Conservation (phyloP, 208 protist species). For the Leishmania mexicana region DNA sequence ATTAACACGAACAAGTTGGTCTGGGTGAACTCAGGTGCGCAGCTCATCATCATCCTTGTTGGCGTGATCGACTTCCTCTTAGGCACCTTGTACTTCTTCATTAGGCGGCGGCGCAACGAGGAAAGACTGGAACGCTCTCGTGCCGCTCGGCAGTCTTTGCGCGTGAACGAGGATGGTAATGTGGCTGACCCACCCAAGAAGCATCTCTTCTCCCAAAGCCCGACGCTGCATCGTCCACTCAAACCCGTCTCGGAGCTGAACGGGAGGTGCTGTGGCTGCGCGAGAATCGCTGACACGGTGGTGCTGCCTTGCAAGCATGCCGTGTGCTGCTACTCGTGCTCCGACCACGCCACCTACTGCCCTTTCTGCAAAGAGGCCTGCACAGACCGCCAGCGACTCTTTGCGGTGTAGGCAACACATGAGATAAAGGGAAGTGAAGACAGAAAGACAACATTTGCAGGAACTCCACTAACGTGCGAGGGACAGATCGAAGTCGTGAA, state of each 20-base stretch:
- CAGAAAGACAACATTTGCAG: not conserved
- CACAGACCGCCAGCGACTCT: slow-evolving; percentile 36
- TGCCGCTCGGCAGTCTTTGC: slow-evolving; percentile 16
- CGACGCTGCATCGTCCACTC: slow-evolving; percentile 15
- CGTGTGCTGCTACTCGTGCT: slow-evolving; percentile 52
- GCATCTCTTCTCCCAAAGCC: slow-evolving; percentile 24
- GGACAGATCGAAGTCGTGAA: not conserved
- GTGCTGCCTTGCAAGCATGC: slow-evolving; percentile 57
- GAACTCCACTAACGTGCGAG: not conserved
- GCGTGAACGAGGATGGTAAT: slow-evolving; percentile 32
- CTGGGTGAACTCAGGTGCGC: slow-evolving; percentile 29
- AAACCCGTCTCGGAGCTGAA: slow-evolving; percentile 43
- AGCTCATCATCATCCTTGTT: slow-evolving; percentile 37
- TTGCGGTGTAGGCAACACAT: slow-evolving; percentile 25
- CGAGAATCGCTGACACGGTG: slow-evolving; percentile 42
- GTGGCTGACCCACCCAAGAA: slow-evolving; percentile 7
- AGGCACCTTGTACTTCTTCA: slow-evolving; percentile 36
- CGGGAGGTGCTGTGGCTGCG: slow-evolving; percentile 55
- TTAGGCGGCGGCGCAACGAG: slow-evolving; percentile 27
- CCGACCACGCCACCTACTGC: slow-evolving; percentile 40
- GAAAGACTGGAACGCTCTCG: slow-evolving; percentile 35
- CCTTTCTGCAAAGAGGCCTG: slow-evolving; percentile 48
- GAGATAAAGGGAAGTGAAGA: not conserved
- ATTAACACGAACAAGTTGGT: slow-evolving; percentile 37
- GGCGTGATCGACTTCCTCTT: slow-evolving; percentile 35